Evolutionary conservation across 208 protist species (phyloP), one percentile per base, ranked within the genome.

Genomic region (Chromosphaera perkinsii): DNA sequence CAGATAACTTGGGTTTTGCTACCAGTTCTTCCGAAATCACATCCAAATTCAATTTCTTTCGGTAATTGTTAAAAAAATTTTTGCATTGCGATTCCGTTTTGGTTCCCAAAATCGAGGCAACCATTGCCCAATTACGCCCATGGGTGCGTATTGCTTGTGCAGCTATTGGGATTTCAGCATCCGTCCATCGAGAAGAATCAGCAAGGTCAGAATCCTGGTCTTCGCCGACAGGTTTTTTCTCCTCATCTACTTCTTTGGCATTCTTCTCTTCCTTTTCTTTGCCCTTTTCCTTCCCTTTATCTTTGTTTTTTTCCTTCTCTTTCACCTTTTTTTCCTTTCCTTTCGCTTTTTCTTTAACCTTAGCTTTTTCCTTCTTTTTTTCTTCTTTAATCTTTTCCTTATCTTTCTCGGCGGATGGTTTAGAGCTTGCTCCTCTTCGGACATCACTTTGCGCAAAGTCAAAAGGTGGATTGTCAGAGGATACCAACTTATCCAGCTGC

Each of bases 1-100:
- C n/a, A n/a, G n/a, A n/a, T n/a, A n/a, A n/a, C n/a, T n/a, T n/a
- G n/a, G n/a, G n/a, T n/a, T n/a, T n/a, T n/a, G n/a, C n/a, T n/a
- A n/a, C n/a, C n/a, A n/a, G n/a, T n/a, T n/a, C n/a, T n/a, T n/a
- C n/a, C n/a, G n/a, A n/a, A n/a, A n/a, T n/a, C n/a, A n/a, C n/a
- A 14, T 61, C 55, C 22, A 61, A 45, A 45, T 45, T 61, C 55
- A 61, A 27, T 5, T 39, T 4, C 7, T 37, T 51, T 27, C 57
- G 55, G 52, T 76, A 43, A 17, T 61, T 51, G 29, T 58, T 29
- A 29, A 54, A 76, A 24, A 70, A 76, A 20, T 61, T 62, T 32
- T 63, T 48, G 49, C 71, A 76, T 52, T 76, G 71, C 17, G 40
- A 24, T 24, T 45, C 51, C 33, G 43, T 61, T 52, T 66, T 76